These are phyloP conservation scores for Didymellaceae sp. DNA, from an alignment of 2,329 filamentous ascomycete species.

Conservation along the genomic window DNA sequence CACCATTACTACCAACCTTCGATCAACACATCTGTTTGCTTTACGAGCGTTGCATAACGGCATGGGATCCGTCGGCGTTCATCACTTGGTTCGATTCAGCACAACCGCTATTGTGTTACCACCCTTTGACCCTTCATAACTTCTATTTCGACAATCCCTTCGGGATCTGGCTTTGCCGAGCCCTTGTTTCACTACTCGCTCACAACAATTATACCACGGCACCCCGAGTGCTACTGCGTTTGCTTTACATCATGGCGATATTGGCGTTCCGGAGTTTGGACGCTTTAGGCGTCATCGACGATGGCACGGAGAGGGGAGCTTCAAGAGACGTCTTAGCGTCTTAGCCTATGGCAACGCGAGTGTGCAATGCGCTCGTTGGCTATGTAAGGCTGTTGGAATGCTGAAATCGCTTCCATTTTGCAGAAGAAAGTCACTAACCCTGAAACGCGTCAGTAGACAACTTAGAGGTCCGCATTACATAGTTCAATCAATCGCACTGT, in stretches of 20 bases:
- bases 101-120: conserved; percentile 33
- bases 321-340: conserved; percentile 5
- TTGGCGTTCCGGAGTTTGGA: conserved; percentile 15
- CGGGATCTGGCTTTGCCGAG: conserved; percentile 28
- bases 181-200: conserved; percentile 16
- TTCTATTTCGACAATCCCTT: conserved; percentile 21
- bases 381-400: conserved; percentile 19
- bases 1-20: no score
- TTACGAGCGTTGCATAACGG: conserved; percentile 49
- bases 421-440: conserved; percentile 12
- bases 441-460: conserved; percentile 17
- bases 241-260: conserved; percentile 18
- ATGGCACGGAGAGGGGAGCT: neutral
- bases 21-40: conserved; percentile 28
- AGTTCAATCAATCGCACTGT: conserved; percentile 19
- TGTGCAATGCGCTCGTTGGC: conserved; percentile 7
- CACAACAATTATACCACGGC: conserved; percentile 18
- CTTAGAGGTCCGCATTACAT: conserved; percentile 18
- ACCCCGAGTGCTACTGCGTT: conserved; percentile 12
- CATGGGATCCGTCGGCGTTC: conserved; percentile 41
- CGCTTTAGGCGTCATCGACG: neutral
- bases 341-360: conserved; percentile 12
- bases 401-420: conserved; percentile 18
- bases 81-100: conserved; percentile 33
- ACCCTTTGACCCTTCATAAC: conserved; percentile 13